Evolutionary conservation across 2,329 filamentous ascomycete species (phyloP), one percentile per base, ranked within the genome.

Genomic region (Bipolaris bicolor): DNA sequence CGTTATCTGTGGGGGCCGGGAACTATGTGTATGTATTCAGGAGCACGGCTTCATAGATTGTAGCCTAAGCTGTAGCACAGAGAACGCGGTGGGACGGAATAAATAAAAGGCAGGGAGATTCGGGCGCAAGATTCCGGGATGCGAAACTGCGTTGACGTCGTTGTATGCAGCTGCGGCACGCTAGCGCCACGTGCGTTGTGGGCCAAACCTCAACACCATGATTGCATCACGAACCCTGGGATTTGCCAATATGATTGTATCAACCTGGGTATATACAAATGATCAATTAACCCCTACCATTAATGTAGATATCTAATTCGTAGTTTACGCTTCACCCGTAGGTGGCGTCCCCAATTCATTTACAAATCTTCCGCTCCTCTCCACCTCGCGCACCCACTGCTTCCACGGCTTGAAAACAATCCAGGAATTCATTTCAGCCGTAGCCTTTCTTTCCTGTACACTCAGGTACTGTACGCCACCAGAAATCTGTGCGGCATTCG

Each of bases 371-470:
- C 57, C 57, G 48, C 64, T 66, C 22, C 64, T 49, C 49, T 71
- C 65, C 16, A 77, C 74, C 62, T 80, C 77, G 24, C 60, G 65
- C 24, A 72, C 70, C 77, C 77, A 79, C 52, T 77, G 58, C 41
- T 60, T 56, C 77, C 78, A 80, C 26, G 77, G 70, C 65, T 77
- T 71, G 24, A 66, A 71, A 36, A 67, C 63, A 46, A 67, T 67
- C 51, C 68, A 69, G 34, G 62, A 44, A 39, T 71, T 74, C 60
- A 70, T 70, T 20, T 73, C 67, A 69, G 65, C 71, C 7, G 71
- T 64, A 62, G 76, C 77, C 41, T 62, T 70, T 13, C 58, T 57
- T 61, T 80, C 77, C 34, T 70, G 60, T 3, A 65, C 65, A 50
- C 56, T 73, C 66, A 63, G 62, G 73, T 52, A 72, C 62, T 29